Percentiles rank a stretch among this genome's conserved stretches.
phyloP scores from a whole-genome alignment of 257 asterid species.

The Solanum arcanum region DNA sequence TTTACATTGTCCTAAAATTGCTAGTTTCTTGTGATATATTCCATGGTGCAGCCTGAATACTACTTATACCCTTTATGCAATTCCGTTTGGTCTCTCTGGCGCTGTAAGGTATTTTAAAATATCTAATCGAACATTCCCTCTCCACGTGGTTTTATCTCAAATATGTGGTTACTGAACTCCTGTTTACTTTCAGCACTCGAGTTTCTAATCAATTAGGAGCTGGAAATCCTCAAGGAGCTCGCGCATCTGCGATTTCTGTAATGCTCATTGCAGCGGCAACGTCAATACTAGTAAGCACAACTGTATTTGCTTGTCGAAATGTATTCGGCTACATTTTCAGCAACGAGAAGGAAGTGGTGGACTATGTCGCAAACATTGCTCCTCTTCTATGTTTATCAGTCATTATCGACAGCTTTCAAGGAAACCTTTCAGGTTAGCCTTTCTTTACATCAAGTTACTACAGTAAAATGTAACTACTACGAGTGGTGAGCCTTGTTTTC shows the following conservation, averaged over 20 bases:
- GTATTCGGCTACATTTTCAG: slow-evolving; percentile 70
- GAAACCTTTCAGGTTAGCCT: slow-evolving; percentile 47
- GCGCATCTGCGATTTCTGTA: slow-evolving; percentile 31
- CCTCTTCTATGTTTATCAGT: slow-evolving; percentile 61
- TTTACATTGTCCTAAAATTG: neutral
- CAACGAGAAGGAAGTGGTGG: slow-evolving; percentile 62
- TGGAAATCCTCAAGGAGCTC: slow-evolving; percentile 54
- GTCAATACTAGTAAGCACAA: slow-evolving; percentile 24
- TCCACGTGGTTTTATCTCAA: neutral
- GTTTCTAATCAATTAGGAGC: slow-evolving; percentile 76
- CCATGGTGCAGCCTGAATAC: slow-evolving; percentile 35
- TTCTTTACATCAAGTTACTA: neutral
- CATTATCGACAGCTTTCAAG: slow-evolving; percentile 53
- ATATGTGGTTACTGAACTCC: neutral
- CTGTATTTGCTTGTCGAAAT: slow-evolving; percentile 39
- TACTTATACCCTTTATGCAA: slow-evolving; percentile 41
- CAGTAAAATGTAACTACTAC: neutral
- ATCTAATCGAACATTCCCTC: neutral
- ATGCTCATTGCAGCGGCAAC: slow-evolving; percentile 38
- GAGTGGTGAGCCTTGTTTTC: neutral
- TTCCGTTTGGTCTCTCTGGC: slow-evolving; percentile 61
- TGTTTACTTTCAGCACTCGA: slow-evolving; percentile 46
- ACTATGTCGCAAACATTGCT: slow-evolving; percentile 49
- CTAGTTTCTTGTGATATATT: neutral
- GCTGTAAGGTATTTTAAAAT: slow-evolving; percentile 52